Base-by-base conservation (phyloP, 2,329 filamentous ascomycete species). In the Scedosporium boydii region DNA sequence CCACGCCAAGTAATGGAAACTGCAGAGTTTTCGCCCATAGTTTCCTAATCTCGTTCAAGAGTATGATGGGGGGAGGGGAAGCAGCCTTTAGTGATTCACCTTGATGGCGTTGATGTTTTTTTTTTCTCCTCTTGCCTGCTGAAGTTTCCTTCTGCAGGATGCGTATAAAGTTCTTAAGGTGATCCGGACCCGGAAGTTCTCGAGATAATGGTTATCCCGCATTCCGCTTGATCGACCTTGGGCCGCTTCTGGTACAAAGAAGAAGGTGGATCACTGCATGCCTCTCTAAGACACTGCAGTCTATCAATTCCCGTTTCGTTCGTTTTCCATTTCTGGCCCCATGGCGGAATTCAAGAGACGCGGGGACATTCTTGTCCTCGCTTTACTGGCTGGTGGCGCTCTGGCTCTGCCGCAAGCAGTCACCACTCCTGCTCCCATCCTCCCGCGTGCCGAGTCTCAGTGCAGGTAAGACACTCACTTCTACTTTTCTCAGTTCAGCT, bases 361-460 rank as follows among this genome's bases (percentile, higher is more conserved):
- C 46, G 46, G 14, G 41, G 12, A 6, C 64, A 60, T 4, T n/a
- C 41, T 61, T 38, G 23, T 41, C 46, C 44, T 61, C 21, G 46
- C 46, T 14, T 58, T 63, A 9, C 38, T 64, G 6, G 58, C 55
- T 23, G 59, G 58, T 16, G 27, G 61, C 26, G 63, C 57, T 55
- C 46, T 38, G 27, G 64, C 64, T 27, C 29, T 65, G 16, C 64
- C 64, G 9, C 61, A 65, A n/a, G 63, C 55, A 14, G 58, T 53
- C 16, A n/a, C 57, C 38, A 26, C 53, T 23, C 67, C 63, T 64
- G 67, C 56, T 64, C 69, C 69, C 44, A 59, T 69, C 42, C 69
- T 67, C 1, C 66, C 67, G 46, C n/a, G 5, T 4, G 53, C 14
- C n/a, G 23, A 27, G 3, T 23, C 23, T 26, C 18, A 57, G 23